Conservation (phyloP, 2,329 filamentous ascomycete genomes). For the Cercospora sesami region DNA sequence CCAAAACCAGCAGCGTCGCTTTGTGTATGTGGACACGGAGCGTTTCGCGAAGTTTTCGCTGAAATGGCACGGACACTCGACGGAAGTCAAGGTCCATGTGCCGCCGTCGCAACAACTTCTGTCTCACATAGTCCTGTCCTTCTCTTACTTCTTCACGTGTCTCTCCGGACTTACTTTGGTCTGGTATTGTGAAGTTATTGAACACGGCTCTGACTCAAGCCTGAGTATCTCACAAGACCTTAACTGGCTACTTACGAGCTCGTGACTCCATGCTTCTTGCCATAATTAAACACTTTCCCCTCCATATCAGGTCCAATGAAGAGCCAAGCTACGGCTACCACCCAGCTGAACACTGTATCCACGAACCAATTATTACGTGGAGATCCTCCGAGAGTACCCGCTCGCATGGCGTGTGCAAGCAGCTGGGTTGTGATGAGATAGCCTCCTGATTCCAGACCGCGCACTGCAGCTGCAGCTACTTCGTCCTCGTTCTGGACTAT, state of each 20-base stretch:
- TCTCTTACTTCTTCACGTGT: too few relatives aligned
- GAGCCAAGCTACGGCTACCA: slow-evolving; percentile 56
- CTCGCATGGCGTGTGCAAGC: slow-evolving; percentile 71
- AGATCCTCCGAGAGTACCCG: slow-evolving; percentile 53
- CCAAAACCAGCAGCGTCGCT: background rate
- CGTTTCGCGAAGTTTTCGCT: background rate
- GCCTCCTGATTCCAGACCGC: slow-evolving; percentile 74
- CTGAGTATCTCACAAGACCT: background rate
- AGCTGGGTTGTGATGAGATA: slow-evolving; percentile 76
- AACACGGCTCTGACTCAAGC: too few relatives aligned
- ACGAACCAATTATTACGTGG: slow-evolving; percentile 55
- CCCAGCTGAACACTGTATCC: slow-evolving; percentile 58
- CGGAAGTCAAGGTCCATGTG: background rate
- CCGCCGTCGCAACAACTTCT: too few relatives aligned
- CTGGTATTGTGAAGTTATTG: too few relatives aligned
- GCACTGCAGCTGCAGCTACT: slow-evolving; percentile 69
- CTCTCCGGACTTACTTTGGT: background rate
- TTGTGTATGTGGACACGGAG: background rate
- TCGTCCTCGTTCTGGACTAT: slow-evolving; percentile 74
- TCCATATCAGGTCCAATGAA: slow-evolving; percentile 60
- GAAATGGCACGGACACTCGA: background rate
- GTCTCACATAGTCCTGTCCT: too few relatives aligned
- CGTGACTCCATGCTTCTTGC: slow-evolving; percentile 53
- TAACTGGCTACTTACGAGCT: background rate
- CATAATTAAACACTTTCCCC: slow-evolving; percentile 58